Percentiles rank a stretch among this genome's conserved stretches.
Evolutionary conservation across 2,329 filamentous ascomycete genomes (phyloP).

Genomic region (Zelopaecilomyces penicillatus): DNA sequence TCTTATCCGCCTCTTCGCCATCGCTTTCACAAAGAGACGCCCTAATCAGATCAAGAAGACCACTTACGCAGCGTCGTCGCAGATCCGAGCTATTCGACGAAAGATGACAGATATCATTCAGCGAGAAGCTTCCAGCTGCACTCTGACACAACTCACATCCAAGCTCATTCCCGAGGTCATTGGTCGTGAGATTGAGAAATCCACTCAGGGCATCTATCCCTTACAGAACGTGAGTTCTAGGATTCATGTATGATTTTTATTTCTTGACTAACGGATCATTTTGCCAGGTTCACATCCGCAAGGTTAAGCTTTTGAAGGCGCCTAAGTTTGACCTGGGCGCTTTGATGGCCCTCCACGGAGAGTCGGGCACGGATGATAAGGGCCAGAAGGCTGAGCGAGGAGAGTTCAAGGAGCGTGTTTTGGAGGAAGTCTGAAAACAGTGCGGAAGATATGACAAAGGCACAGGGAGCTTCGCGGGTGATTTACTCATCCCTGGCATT

Average conservation of each 20-base stretch:
- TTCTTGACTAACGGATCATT: conserved; percentile 7
- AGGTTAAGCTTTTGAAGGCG: conserved; percentile 98
- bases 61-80: conserved; percentile 92
- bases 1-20: conserved; percentile 97
- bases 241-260: not conserved
- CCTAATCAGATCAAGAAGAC: conserved; percentile 99
- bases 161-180: conserved; percentile 99
- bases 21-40: conserved; percentile 98
- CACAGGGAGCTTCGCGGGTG: conserved; percentile 23
- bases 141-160: conserved; percentile 88
- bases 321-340: conserved; percentile 99
- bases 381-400: conserved; percentile 92
- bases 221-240: conserved; percentile 79
- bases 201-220: conserved; percentile 98
- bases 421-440: conserved; percentile 77
- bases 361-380: conserved; percentile 90
- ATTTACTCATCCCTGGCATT: conserved; percentile 30
- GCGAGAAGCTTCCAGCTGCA: conserved; percentile 90
- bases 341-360: conserved; percentile 93
- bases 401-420: conserved; percentile 97
- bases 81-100: conserved; percentile 96
- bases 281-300: conserved; percentile 94
- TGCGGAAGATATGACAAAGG: conserved; percentile 21
- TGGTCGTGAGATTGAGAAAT: conserved; percentile 99
- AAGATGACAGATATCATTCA: conserved; percentile 99